These are phyloP conservation scores for Aspergillus diversus DNA, from an alignment of 495 filamentous ascomycete genomes.

Conservation along the genomic window DNA sequence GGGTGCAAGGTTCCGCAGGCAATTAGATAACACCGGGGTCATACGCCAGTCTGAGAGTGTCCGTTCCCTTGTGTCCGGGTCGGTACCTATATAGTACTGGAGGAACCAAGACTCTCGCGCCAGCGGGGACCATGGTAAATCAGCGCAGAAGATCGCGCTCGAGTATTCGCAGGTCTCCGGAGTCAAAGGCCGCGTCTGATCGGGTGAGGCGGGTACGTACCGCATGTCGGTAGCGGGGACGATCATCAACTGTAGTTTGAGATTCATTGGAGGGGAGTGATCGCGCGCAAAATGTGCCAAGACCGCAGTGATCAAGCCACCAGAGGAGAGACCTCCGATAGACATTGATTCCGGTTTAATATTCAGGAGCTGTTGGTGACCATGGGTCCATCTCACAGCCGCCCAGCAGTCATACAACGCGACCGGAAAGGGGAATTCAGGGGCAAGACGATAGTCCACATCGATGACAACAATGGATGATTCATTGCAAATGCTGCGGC, in stretches of 20 bases:
- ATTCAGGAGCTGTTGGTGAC: conserved; percentile 32
- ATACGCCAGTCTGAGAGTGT: conserved; percentile 31
- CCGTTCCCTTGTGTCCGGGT: conserved; percentile 21
- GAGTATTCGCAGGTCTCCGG: conserved; percentile 25
- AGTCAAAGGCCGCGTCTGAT: conserved; percentile 7
- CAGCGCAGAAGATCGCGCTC: conserved; percentile 27
- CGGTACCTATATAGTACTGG: conserved; percentile 30
- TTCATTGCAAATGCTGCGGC: conserved; percentile 46
- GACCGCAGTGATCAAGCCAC: conserved; percentile 44
- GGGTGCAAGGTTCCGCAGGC: conserved; percentile 23
- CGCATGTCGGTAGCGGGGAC: conserved; percentile 35
- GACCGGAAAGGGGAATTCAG: conserved; percentile 35
- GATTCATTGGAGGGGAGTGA: conserved; percentile 30
- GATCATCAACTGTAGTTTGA: conserved; percentile 32
- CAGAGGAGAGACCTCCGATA: conserved; percentile 52
- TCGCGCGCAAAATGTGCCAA: conserved; percentile 52
- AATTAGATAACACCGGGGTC: conserved; percentile 29
- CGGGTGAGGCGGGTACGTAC: conserved; percentile 19
- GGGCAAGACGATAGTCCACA: conserved; percentile 39
- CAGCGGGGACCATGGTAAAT: conserved; percentile 31
- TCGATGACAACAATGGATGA: conserved; percentile 48
- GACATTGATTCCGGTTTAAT: conserved; percentile 56
- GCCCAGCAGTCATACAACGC: conserved; percentile 41
- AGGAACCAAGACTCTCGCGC: conserved; percentile 33
- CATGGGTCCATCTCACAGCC: conserved; percentile 43